Base-by-base conservation (phyloP, 768 basidiomycete genomes). In the Lactarius vividus region DNA sequence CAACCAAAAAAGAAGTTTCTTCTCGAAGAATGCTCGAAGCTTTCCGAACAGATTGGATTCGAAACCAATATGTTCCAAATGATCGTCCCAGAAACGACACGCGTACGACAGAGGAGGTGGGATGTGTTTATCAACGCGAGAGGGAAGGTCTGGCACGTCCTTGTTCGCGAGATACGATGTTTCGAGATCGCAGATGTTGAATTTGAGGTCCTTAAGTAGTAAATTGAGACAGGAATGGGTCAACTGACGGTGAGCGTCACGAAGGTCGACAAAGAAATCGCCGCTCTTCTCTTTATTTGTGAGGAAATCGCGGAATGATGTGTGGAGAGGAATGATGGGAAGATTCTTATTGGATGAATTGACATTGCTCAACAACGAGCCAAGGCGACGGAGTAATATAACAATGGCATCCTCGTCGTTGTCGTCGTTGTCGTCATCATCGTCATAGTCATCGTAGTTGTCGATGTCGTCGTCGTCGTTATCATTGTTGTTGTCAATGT, bases 71-170 rank as follows among this genome's bases (percentile, higher is more conserved):
- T 31, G 20, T 52, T 46, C 28, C 23, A 61, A 44, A 16, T 61
- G 60, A 16, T 49, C 28, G 6, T 61, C 60, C 60, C 60, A 61
- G 31, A 61, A 53, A 31, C 40, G 42, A 33, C 60, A 61, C 20
- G 60, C 26, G 33, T 61, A 49, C 3, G 31, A 61, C 11, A 52
- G 46, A n/a, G 35, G n/a, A 37, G 60, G 16, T 8, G 42, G 29
- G 8, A 61, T 35, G 23, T 61, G 33, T 23, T 53, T 8, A 9
- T 8, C 57, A 26, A 59, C 23, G 18, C 60, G 46, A 1, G 18
- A 49, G 11, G 20, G 15, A 42, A 61, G 60, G 42, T 61, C 57
- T 16, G 8, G 2, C 8, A 59, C 40, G 23, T 59, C 57, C 11
- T 10, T 33, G 29, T 61, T 61, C 18, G 31, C 40, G 6, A 23